Evolutionary conservation across 2,329 filamentous ascomycete genomes (phyloP).

Genomic region (Peltaster fructicola): DNA sequence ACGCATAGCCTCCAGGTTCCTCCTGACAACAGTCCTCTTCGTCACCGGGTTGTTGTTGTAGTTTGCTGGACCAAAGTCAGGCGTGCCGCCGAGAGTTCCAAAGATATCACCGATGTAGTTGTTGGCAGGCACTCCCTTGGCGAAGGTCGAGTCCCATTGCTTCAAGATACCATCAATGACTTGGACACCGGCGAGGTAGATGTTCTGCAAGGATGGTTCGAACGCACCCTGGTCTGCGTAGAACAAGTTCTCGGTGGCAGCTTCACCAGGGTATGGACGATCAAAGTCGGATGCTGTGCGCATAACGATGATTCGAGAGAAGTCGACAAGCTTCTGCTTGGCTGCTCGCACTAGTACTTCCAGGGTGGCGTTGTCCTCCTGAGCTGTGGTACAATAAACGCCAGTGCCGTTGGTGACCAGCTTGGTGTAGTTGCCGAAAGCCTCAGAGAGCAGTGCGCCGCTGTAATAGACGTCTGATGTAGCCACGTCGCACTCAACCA

Average conservation of each 20-base stretch:
- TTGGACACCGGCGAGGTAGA: constrained; percentile 47
- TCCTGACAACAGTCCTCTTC: constrained; percentile 14
- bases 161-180: constrained; percentile 46
- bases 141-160: constrained; percentile 43
- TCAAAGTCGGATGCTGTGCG: constrained; percentile 56
- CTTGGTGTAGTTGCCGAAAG: constrained; percentile 46
- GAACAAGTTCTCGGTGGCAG: constrained; percentile 41
- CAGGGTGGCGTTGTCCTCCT: constrained; percentile 55
- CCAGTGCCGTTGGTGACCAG: constrained; percentile 52
- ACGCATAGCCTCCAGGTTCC: too few relatives aligned
- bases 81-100: constrained; percentile 42
- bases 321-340: constrained; percentile 42
- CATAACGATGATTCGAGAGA: constrained; percentile 48
- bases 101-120: constrained; percentile 49
- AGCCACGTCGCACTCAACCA: constrained; percentile 48
- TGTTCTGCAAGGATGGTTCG: constrained; percentile 43
- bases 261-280: constrained; percentile 41
- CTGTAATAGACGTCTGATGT: constrained; percentile 59
- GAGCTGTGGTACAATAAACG: constrained; percentile 51
- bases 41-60: constrained; percentile 13
- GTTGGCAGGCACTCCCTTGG: constrained; percentile 35
- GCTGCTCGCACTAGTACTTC: constrained; percentile 46
- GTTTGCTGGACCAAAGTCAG: constrained; percentile 6
- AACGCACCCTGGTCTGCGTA: constrained; percentile 46
- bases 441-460: constrained; percentile 40